phyloP scores from a whole-genome alignment of 1,139 yeast genomes.

The Hanseniaspora sp. region DNA sequence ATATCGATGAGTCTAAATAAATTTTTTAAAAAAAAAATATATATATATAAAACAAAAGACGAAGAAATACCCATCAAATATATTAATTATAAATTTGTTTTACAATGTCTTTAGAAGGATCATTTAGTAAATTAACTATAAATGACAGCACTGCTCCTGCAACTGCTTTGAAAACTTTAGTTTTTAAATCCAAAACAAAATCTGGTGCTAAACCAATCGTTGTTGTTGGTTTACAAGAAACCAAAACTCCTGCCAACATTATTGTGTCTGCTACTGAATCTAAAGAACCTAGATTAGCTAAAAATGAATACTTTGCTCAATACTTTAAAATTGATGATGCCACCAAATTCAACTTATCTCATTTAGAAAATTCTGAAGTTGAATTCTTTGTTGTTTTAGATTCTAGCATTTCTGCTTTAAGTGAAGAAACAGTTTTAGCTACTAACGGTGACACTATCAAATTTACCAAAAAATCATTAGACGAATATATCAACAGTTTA shows the following conservation, averaged over 20 bases:
- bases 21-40: neutral
- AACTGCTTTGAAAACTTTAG: slow-evolving; percentile 55
- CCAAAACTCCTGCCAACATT: slow-evolving; percentile 55
- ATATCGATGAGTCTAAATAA: neutral
- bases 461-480: slow-evolving; percentile 42
- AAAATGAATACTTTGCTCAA: slow-evolving; percentile 61
- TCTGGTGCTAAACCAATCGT: slow-evolving; percentile 73
- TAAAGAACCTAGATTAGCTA: slow-evolving; percentile 82
- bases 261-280: slow-evolving; percentile 60
- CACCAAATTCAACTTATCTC: slow-evolving; percentile 57
- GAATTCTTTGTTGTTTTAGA: slow-evolving; percentile 63
- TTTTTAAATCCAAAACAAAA: slow-evolving; percentile 86
- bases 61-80: neutral
- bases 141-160: slow-evolving; percentile 37
- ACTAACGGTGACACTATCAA: slow-evolving; percentile 47
- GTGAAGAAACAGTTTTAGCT: slow-evolving; percentile 36
- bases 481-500: slow-evolving; percentile 42
- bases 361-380: slow-evolving; percentile 43
- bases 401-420: slow-evolving; percentile 37
- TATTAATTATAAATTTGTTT: neutral
- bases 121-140: slow-evolving; percentile 48
- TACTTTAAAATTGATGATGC: slow-evolving; percentile 50
- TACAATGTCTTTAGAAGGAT: slow-evolving; percentile 47
- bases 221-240: slow-evolving; percentile 61
- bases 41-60: neutral